Evolutionary conservation across 371 early-diverging fungal genomes (phyloP).

Genomic region (Mortierella sp.): DNA sequence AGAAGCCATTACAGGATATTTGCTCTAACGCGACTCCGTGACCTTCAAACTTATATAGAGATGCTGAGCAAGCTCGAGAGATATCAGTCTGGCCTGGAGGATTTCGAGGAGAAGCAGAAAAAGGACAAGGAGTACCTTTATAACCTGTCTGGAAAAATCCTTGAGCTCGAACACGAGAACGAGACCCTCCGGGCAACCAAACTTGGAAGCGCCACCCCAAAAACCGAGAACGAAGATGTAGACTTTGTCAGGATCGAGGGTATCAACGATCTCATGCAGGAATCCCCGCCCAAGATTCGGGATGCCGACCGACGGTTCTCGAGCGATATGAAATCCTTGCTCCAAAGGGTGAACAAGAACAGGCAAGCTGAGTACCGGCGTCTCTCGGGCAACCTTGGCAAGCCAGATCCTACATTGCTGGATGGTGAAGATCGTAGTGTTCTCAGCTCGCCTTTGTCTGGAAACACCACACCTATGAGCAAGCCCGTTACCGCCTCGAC

Average conservation of each 20-base stretch:
- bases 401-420: conserved; percentile 10
- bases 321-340: conserved; percentile 51
- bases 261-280: conserved; percentile 53
- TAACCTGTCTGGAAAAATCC: conserved; percentile 32
- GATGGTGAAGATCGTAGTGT: conserved; percentile 14
- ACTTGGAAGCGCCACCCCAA: conserved; percentile 34
- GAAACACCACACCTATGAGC: conserved; percentile 15
- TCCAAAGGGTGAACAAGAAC: conserved; percentile 47
- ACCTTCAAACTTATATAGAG: conserved; percentile 8
- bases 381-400: conserved; percentile 45
- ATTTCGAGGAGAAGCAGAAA: conserved; percentile 45
- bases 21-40: neutral
- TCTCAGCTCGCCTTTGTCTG: conserved; percentile 15
- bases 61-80: conserved; percentile 48
- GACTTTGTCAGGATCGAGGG: conserved; percentile 45
- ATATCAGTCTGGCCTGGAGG: conserved; percentile 44
- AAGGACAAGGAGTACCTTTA: conserved; percentile 51
- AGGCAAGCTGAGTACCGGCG: conserved; percentile 50
- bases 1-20: neutral
- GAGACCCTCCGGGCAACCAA: conserved; percentile 27
- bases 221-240: conserved; percentile 25
- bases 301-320: conserved; percentile 51
- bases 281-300: conserved; percentile 50
- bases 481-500: neutral
- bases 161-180: conserved; percentile 40